Evolutionary conservation across 306 rosid species (phyloP).

Genomic region (Purshia tridentata): DNA sequence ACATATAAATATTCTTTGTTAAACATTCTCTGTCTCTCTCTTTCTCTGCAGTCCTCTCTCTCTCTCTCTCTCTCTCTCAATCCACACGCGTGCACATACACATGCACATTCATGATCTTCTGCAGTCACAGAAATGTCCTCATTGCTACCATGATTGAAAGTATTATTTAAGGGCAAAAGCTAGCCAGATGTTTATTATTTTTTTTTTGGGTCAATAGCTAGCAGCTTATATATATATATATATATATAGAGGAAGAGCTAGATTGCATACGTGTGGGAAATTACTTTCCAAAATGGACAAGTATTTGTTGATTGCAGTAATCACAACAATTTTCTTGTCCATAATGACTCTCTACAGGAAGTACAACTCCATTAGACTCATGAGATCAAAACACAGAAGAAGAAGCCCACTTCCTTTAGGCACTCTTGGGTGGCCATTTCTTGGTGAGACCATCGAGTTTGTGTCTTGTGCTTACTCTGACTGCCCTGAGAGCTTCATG

Average conservation of each 20-base stretch:
- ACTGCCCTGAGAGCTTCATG: conserved; percentile 87
- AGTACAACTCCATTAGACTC: conserved; percentile 30
- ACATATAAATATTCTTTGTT: conserved; percentile 1
- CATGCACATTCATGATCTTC: conserved; percentile 51
- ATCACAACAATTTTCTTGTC: conserved; percentile 37
- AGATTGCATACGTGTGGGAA: conserved; percentile 16
- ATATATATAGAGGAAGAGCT: conserved; percentile 24
- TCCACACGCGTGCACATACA: conserved; percentile 42
- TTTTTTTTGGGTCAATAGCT: too few relatives aligned
- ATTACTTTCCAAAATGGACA: conserved; percentile 52
- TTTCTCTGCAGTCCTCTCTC: neutral
- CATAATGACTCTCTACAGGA: conserved; percentile 46
- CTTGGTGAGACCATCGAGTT: conserved; percentile 88
- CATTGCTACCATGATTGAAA: conserved; percentile 48
- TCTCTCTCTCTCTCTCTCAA: conserved; percentile 30
- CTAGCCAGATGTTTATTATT: too few relatives aligned
- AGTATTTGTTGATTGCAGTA: conserved; percentile 45
- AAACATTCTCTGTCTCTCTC: conserved; percentile 15
- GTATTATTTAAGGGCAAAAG: conserved; percentile 18
- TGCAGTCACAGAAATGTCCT: conserved; percentile 35
- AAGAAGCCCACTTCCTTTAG: conserved; percentile 54
- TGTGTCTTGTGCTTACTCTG: conserved; percentile 82
- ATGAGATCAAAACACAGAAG: conserved; percentile 43
- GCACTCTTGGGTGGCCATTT: conserved; percentile 89
- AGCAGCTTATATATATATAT: too few relatives aligned